Base-by-base conservation (phyloP, 768 basidiomycete genomes). In the Calvatia gigantea region DNA sequence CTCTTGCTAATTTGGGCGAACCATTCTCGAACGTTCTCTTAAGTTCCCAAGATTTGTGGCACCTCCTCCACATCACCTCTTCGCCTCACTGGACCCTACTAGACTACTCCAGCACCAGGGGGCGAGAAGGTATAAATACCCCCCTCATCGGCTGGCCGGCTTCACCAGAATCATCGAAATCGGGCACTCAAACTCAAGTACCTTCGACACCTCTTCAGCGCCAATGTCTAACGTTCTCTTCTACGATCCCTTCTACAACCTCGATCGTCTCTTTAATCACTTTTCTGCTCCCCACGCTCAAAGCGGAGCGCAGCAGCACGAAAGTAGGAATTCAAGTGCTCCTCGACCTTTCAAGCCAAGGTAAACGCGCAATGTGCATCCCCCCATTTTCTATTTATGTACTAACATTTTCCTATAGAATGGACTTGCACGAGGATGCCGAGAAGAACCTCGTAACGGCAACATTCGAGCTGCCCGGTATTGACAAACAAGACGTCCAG, bases 401-500 rank as follows among this genome's bases (percentile, higher is more conserved):
- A 9, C 9, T 41, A 14, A 21, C 19, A 4, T 44, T 7, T 19
- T n/a, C 14, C 5, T 17, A 19, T 55, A 81, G 80, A 59, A 74
- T 82, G 72, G 77, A 82, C 56, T 63, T 80, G 6, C 73, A 76
- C 61, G 78, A 82, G 56, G 66, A 78, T 54, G 39, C 60, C 1
- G 68, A 74, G n/a, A 64, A 58, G 27, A 77, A 78, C 61, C 62
- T 64, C 32, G 74, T 83, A 42, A 78, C 75, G 1, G 82, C 80
- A 38, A 64, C 72, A 7, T 80, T 84, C 59, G 82, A 83, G 59
- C 66, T 83, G 4, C 80, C 82, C 1, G 80, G 80, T 21, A 9
- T 83, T 35, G 71, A 67, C 56, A 73, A 75, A 21, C 74, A 79
- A 31, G 67, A 82, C 58, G 67, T 82, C 32, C 65, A 65, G 39